Base-by-base conservation (phyloP, 192 early-diverging fungal species). In the Gamsiella multidivaricata region DNA sequence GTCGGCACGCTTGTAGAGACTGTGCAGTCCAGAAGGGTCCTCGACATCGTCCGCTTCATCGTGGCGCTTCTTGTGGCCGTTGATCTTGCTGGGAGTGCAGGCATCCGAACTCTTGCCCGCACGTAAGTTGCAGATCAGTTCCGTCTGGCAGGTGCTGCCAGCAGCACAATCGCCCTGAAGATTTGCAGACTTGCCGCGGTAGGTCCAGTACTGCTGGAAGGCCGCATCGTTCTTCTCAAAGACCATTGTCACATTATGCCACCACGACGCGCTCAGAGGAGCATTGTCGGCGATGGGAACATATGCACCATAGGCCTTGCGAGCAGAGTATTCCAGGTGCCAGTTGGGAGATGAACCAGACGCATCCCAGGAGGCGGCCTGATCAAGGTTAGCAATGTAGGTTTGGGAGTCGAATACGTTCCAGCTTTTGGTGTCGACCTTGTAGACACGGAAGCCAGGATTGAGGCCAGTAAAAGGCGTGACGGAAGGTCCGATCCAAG, bases 361-460 rank as follows among this genome's bases (percentile, higher is more conserved):
- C 29, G 61, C 43, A 34, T 69, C 70, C 85, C 85, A 87, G n/a
- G 61, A 65, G 17, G 71, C 45, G 5, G 73, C 81, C 31, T 83
- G 49, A 55, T 79, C 67, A 15, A 87, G 51, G 39, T 87, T 74
- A 14, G 87, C 87, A 50, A 83, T 57, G 53, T 88, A 88, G 3
- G 87, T 88, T 22, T 79, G 54, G 3, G 84, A 73, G 53, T 88
- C 87, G 12, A 88, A 69, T 9, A 88, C 79, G 39, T 86, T 82
- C 70, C 82, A 86, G 58, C 81, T 83, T 54, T 81, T 63, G 37
- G 81, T 62, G 55, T 88, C 87, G 28, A 88, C 74, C 43, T 82
- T 86, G 67, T 88, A 88, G 2, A 88, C 65, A 57, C 87, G 82
- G 69, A 86, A 86, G 25, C 81, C 83, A 37, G 87, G 87, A 65